phyloP scores from a whole-genome alignment of 495 filamentous ascomycete genomes.

The Penicillium goetzii region DNA sequence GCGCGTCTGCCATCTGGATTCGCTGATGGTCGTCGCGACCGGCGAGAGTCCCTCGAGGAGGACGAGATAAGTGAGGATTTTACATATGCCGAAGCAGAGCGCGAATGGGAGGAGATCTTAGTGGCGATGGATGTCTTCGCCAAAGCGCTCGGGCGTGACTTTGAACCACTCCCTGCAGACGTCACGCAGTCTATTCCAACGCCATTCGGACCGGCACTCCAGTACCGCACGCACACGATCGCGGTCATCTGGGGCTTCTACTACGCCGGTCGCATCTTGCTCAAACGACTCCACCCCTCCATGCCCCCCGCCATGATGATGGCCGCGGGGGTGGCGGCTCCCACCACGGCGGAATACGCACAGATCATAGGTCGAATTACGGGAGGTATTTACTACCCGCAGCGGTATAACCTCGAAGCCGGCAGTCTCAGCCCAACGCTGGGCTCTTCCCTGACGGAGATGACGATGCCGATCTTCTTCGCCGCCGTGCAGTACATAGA shows the following conservation, averaged over 20 bases:
- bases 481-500: slow-evolving; percentile 81
- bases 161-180: slow-evolving; percentile 76
- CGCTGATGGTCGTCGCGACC: slow-evolving; percentile 25
- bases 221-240: slow-evolving; percentile 85
- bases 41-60: slow-evolving; percentile 25
- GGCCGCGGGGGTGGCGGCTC: slow-evolving; percentile 72
- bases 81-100: slow-evolving; percentile 68
- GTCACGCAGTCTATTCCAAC: slow-evolving; percentile 62
- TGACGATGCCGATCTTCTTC: slow-evolving; percentile 79
- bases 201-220: slow-evolving; percentile 81
- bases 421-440: slow-evolving; percentile 74
- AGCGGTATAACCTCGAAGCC: slow-evolving; percentile 58
- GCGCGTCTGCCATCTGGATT: slow-evolving; percentile 48
- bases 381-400: slow-evolving; percentile 71
- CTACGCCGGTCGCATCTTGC: slow-evolving; percentile 77
- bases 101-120: slow-evolving; percentile 78
- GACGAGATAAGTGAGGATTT: slow-evolving; percentile 59
- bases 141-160: slow-evolving; percentile 70
- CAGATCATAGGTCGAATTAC: slow-evolving; percentile 79
- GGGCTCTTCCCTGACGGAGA: slow-evolving; percentile 79
- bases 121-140: slow-evolving; percentile 69
- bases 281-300: slow-evolving; percentile 75
- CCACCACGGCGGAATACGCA: slow-evolving; percentile 68
- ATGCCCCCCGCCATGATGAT: slow-evolving; percentile 94
- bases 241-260: slow-evolving; percentile 83